Evolutionary conservation across 2,329 filamentous ascomycete genomes (phyloP).

Genomic region (Diaporthe citrichinensis): DNA sequence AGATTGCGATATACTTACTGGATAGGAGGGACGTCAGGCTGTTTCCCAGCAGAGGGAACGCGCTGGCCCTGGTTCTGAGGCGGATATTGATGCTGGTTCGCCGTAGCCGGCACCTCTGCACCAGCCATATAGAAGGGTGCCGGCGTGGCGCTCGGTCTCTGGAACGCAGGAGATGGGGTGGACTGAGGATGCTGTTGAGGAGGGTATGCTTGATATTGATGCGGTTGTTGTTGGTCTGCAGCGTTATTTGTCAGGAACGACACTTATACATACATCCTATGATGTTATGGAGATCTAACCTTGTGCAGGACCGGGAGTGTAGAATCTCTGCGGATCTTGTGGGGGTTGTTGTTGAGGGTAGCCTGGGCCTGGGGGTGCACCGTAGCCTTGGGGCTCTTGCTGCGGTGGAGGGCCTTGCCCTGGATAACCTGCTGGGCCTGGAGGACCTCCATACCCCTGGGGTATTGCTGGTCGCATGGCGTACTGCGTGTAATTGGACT

Average conservation of each 20-base stretch:
- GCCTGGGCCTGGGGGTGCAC: constrained; percentile 21
- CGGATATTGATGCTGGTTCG: constrained; percentile 62
- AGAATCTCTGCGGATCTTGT: constrained; percentile 78
- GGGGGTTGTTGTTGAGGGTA: constrained; percentile 49
- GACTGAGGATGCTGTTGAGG: constrained; percentile 51
- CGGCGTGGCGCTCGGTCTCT: constrained; percentile 65
- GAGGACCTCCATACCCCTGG: constrained; percentile 59
- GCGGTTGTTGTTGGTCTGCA: constrained; percentile 50
- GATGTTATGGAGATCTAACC: constrained; percentile 49
- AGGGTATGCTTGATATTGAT: constrained; percentile 56
- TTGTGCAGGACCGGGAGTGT: constrained; percentile 71
- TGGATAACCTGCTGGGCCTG: constrained; percentile 43
- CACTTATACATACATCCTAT: constrained; percentile 28
- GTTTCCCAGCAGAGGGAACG: constrained; percentile 61
- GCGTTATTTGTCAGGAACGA: constrained; percentile 30
- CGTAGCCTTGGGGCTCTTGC: constrained; percentile 50
- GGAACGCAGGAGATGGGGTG: constrained; percentile 68
- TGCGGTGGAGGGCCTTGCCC: constrained; percentile 49
- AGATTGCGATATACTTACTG: constrained; percentile 31
- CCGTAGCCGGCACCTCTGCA: constrained; percentile 59
- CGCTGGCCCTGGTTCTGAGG: constrained; percentile 66
- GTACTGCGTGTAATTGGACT: constrained; percentile 81
- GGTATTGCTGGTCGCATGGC: constrained; percentile 65
- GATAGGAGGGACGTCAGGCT: constrained; percentile 52
- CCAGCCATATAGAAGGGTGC: constrained; percentile 78